Base-by-base conservation (phyloP, 2,329 filamentous ascomycete genomes). In the Pseudocercospora cruenta region DNA sequence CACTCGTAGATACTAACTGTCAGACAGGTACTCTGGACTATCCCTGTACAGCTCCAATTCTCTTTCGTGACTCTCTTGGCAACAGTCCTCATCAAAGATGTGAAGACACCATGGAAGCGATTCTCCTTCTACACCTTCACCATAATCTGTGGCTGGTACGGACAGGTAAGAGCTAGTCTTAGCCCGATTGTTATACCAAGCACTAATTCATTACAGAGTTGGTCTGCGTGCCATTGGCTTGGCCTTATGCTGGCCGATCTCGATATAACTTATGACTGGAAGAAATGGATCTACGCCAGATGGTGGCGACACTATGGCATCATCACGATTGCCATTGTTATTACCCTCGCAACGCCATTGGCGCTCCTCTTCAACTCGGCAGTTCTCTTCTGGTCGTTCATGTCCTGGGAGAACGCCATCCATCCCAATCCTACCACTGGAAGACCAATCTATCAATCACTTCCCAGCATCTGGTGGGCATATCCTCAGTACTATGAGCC, bases 21-120 rank as follows among this genome's bases (percentile, higher is more conserved):
- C 24, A 28, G 10, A 31, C 51, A 55, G 51, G 51, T 55, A 4
- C 75, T 84, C 1, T 84, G 82, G 82, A 83, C 82, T 3, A 82
- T 84, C 33, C 81, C 82, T 0, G 81, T 84, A 0, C 81, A 83
- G 67, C 75, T 84, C 0, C 82, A 84, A 69, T 81, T 80, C 43
- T 77, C 81, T 2, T 84, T 82, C 78, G 73, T 80, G n/a, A 77
- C 80, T 2, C 71, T 84, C 1, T 71, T 81, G 9, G 81, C 77
- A 22, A 76, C 77, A 4, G 77, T 84, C 28, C 73, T 84, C 22
- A 76, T 84, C 33, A 77, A 77, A 43, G 80, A 83, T 60, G 78
- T 82, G 72, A 82, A 80, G 68, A 81, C 73, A 0, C 78, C 80
- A 0, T 82, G 78, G 79, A 84, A 84, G 72, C 79, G 82, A n/a